Conservation (phyloP, 2,329 filamentous ascomycete species). For the Sclerotinia spermophila region DNA sequence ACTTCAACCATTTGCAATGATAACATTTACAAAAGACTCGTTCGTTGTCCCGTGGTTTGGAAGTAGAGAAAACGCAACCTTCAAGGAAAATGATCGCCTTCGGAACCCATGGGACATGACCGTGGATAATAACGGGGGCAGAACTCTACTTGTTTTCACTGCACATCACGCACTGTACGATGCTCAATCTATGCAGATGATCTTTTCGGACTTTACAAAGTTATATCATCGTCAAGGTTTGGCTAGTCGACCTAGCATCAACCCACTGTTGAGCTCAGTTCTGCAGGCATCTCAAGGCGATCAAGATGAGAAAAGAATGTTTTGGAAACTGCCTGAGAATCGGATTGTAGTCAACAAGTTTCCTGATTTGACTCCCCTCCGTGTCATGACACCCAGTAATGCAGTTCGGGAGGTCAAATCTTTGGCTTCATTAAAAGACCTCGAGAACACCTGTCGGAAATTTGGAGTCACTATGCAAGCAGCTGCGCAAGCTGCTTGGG, state of each 20-base stretch:
- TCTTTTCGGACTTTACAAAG: slow-evolving; percentile 58
- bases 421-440: slow-evolving; percentile 39
- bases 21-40: slow-evolving; percentile 50
- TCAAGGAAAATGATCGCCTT: slow-evolving; percentile 18
- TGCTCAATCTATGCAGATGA: slow-evolving; percentile 64
- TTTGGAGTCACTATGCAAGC: slow-evolving; percentile 72
- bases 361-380: slow-evolving; percentile 67
- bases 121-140: slow-evolving; percentile 16
- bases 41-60: slow-evolving; percentile 42
- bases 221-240: slow-evolving; percentile 38
- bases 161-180: slow-evolving; percentile 82
- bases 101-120: slow-evolving; percentile 33
- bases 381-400: slow-evolving; percentile 37
- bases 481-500: slow-evolving; percentile 74
- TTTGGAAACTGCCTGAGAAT: slow-evolving; percentile 60
- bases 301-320: slow-evolving; percentile 42
- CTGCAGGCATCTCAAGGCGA: slow-evolving; percentile 38
- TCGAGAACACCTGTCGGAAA: slow-evolving; percentile 55
- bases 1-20: slow-evolving; percentile 68
- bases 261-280: slow-evolving; percentile 44
- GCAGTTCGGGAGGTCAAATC: slow-evolving; percentile 40
- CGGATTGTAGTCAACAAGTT: slow-evolving; percentile 64
- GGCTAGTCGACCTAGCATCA: slow-evolving; percentile 37
- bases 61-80: not conserved
- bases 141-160: slow-evolving; percentile 28